phyloP scores from a whole-genome alignment of 495 filamentous ascomycete species.

The Sordaria brevicollis region DNA sequence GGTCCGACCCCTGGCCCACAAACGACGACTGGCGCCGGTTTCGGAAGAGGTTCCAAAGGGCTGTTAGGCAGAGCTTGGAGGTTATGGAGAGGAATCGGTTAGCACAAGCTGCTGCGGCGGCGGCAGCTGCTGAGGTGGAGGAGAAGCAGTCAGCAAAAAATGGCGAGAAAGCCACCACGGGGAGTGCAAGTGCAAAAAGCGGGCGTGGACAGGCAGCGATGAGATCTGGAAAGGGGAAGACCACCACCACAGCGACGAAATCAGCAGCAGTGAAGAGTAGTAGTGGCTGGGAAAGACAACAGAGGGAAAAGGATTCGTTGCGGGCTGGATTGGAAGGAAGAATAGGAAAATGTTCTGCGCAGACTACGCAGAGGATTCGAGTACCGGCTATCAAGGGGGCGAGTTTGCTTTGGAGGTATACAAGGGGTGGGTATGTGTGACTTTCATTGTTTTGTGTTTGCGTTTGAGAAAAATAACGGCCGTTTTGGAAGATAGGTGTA shows the following conservation, averaged over 20 bases:
- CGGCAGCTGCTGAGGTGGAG: not conserved
- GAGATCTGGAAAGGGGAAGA: not conserved
- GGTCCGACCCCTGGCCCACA: slow-evolving; percentile 29
- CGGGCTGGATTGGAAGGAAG: not conserved
- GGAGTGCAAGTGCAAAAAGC: too few relatives aligned
- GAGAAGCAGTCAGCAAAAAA: not conserved
- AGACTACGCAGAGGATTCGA: slow-evolving; percentile 4
- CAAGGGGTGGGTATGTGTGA: slow-evolving; percentile 16
- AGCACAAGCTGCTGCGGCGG: not conserved
- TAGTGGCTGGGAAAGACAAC: slow-evolving; percentile 1
- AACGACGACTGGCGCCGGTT: slow-evolving; percentile 31
- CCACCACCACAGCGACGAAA: not conserved
- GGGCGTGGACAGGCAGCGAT: not conserved
- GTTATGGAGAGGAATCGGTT: slow-evolving; percentile 7
- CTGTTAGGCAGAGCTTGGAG: slow-evolving; percentile 17
- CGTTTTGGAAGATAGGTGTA: too few relatives aligned
- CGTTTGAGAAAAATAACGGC: too few relatives aligned
- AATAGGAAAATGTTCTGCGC: not conserved
- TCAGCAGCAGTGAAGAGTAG: not conserved
- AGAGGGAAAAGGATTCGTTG: not conserved
- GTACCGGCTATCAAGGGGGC: slow-evolving; percentile 20
- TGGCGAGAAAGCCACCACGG: too few relatives aligned
- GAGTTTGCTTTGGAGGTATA: slow-evolving; percentile 27
- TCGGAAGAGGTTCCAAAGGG: slow-evolving; percentile 23
- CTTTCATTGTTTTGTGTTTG: not conserved